Percentiles rank a stretch among this genome's conserved stretches.
phyloP scores from a whole-genome alignment of 306 rosid genomes.

The Citrullus amarus region DNA sequence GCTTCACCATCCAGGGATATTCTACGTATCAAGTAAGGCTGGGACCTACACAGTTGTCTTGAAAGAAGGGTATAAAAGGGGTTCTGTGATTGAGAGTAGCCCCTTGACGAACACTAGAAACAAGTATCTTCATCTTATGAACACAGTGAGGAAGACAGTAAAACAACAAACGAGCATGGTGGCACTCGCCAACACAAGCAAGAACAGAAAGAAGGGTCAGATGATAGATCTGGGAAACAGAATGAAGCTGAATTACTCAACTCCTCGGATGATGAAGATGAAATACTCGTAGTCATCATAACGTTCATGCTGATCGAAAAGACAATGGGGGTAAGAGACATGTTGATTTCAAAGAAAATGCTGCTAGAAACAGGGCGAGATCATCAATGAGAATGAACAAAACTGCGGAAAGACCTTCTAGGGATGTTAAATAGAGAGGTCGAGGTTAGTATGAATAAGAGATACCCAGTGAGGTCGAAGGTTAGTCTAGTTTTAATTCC shows the following conservation, averaged over 20 bases:
- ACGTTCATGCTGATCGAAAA: neutral
- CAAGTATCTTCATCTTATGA: conserved; percentile 58
- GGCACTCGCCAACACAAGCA: conserved; percentile 23
- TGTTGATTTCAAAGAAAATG: conserved; percentile 12
- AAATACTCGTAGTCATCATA: conserved; percentile 23
- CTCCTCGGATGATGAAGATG: conserved; percentile 25
- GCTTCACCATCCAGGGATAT: conserved; percentile 67
- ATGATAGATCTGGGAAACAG: conserved; percentile 13
- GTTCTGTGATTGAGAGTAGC: conserved; percentile 38
- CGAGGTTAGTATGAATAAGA: conserved; percentile 15
- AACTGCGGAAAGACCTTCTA: conserved; percentile 6
- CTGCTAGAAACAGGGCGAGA: neutral
- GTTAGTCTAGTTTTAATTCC: neutral
- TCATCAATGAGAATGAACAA: conserved; percentile 13
- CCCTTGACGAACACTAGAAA: conserved; percentile 46
- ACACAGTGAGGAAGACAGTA: conserved; percentile 35
- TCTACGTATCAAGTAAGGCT: conserved; percentile 58
- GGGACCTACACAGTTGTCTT: conserved; percentile 61
- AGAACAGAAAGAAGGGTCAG: neutral
- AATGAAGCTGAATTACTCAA: conserved; percentile 14
- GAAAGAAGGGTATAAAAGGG: conserved; percentile 73
- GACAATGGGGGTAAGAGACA: conserved; percentile 19
- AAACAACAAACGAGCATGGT: conserved; percentile 16
- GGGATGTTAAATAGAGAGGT: conserved; percentile 23
- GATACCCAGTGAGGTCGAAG: neutral